These are phyloP conservation scores for Tuber magnatum DNA, from an alignment of 495 filamentous ascomycete species.

Conservation along the genomic window DNA sequence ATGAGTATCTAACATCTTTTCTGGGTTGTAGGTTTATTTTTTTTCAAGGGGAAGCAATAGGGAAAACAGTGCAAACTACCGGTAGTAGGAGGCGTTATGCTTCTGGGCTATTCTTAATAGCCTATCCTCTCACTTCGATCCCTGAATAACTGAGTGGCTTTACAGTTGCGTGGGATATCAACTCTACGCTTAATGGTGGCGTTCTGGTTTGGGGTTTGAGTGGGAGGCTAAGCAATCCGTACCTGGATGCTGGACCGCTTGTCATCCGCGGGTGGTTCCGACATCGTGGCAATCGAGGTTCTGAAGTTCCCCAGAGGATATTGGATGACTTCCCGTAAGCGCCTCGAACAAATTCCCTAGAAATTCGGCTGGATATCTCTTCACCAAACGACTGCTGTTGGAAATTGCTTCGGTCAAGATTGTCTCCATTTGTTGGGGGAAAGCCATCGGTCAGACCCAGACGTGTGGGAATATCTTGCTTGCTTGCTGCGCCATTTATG, in stretches of 20 bases:
- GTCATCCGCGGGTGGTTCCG: too few species aligned
- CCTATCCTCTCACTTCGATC: background rate
- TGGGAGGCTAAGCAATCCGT: too few species aligned
- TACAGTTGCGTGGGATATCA: background rate
- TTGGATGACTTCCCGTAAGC: background rate
- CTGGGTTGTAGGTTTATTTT: background rate
- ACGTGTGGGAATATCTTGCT: background rate
- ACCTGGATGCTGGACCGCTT: too few species aligned
- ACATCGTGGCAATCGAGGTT: too few species aligned
- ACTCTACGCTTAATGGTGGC: background rate
- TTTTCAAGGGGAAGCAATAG: background rate
- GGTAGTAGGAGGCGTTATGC: background rate
- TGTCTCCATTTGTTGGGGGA: background rate
- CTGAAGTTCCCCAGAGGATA: too few species aligned
- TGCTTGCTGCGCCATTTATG: background rate
- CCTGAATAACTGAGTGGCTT: background rate
- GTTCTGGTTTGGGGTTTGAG: too few species aligned
- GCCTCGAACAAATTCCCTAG: background rate
- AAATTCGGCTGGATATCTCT: background rate
- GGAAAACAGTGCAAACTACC: too few species aligned
- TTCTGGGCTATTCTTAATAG: background rate
- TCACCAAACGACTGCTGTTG: background rate
- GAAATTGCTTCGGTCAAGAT: background rate
- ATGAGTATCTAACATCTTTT: background rate
- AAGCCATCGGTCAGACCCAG: background rate